Conservation (phyloP, 371 early-diverging fungal species). For the Mortierella sp. region DNA sequence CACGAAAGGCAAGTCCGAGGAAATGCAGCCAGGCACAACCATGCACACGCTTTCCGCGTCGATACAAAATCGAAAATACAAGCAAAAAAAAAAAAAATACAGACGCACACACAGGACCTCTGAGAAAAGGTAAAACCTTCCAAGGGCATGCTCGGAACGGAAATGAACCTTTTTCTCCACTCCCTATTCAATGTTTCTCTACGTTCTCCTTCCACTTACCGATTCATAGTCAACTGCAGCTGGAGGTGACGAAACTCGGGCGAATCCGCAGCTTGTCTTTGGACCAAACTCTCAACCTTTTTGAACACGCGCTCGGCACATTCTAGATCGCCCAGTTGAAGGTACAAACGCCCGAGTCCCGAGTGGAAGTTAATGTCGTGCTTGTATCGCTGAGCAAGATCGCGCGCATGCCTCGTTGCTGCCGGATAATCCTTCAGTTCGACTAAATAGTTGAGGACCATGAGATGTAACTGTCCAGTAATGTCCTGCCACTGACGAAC, state of each 20-base stretch:
- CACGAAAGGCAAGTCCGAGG: not conserved
- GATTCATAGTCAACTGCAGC: slow-evolving; percentile 59
- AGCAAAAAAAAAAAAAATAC: too few species aligned
- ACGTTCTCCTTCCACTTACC: slow-evolving; percentile 21
- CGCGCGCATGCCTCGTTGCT: slow-evolving; percentile 55
- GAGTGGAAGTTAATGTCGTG: slow-evolving; percentile 60
- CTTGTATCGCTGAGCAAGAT: slow-evolving; percentile 35
- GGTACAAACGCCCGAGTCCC: slow-evolving; percentile 63
- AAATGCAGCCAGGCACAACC: not conserved
- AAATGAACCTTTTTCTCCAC: not conserved
- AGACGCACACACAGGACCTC: too few species aligned
- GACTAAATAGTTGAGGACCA: slow-evolving; percentile 63
- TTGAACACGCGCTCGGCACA: slow-evolving; percentile 57
- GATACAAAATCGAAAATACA: too few species aligned
- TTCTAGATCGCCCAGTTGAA: slow-evolving; percentile 66
- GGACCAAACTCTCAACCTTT: slow-evolving; percentile 49
- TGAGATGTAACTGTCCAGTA: slow-evolving; percentile 63
- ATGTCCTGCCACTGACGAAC: slow-evolving; percentile 57
- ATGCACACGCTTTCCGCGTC: too few species aligned
- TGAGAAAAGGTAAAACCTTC: too few species aligned
- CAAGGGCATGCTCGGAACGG: too few species aligned
- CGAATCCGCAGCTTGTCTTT: slow-evolving; percentile 8
- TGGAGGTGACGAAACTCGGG: slow-evolving; percentile 33
- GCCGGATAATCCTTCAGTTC: slow-evolving; percentile 59
- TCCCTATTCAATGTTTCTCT: too few species aligned